These are phyloP conservation scores for Termitomyces heimii DNA, from an alignment of 768 basidiomycete genomes.

Conservation along the genomic window DNA sequence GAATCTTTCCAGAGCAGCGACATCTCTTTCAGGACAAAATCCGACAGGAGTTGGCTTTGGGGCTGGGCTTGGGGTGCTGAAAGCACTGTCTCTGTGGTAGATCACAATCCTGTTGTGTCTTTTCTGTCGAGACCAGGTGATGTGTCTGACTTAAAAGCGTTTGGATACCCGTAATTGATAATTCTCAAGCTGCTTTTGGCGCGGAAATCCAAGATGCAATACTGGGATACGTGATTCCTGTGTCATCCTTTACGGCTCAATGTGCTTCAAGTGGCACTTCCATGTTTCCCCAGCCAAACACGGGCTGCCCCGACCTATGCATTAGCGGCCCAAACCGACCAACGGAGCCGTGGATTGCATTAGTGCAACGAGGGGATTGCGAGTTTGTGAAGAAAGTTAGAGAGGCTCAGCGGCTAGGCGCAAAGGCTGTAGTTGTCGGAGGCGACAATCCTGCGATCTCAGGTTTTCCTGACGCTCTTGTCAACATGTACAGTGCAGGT, in stretches of 20 bases:
- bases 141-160: not conserved
- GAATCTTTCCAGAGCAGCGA: constrained; percentile 15
- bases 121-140: constrained; percentile 63
- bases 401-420: constrained; percentile 68
- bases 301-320: constrained; percentile 70
- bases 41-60: constrained; percentile 54
- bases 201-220: constrained; percentile 62
- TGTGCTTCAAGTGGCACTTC: constrained; percentile 34
- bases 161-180: not conserved
- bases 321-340: constrained; percentile 48
- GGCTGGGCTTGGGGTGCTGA: constrained; percentile 67
- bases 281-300: constrained; percentile 29
- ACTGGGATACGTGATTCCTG: constrained; percentile 66
- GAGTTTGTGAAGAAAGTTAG: constrained; percentile 88
- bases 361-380: constrained; percentile 86
- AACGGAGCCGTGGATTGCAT: constrained; percentile 80
- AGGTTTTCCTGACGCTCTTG: constrained; percentile 68
- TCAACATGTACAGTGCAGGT: constrained; percentile 95
- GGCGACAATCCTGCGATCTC: constrained; percentile 63
- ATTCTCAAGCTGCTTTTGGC: constrained; percentile 60
- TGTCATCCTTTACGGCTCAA: constrained; percentile 54
- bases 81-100: constrained; percentile 70
- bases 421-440: constrained; percentile 88
- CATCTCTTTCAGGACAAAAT: constrained; percentile 30
- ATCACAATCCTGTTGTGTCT: constrained; percentile 62